Evolutionary conservation across 2,329 filamentous ascomycete species (phyloP).

Genomic region (Penicillium fuscoglaucum): DNA sequence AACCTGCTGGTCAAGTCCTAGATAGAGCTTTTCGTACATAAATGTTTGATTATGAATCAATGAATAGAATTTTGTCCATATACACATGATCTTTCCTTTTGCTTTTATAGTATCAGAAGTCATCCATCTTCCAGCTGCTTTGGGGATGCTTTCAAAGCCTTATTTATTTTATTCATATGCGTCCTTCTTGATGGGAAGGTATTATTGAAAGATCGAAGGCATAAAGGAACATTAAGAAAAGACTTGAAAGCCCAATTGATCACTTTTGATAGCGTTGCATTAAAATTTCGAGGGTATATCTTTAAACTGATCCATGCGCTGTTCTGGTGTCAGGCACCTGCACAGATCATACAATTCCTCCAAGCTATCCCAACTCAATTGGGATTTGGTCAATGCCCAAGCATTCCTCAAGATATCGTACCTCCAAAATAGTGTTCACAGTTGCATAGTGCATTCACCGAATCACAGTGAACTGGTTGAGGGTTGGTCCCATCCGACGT

Average conservation of each 20-base stretch:
- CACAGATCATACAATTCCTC: neutral
- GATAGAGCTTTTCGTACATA: constrained; percentile 24
- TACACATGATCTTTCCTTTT: constrained; percentile 13
- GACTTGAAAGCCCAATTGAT: neutral
- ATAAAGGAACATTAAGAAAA: neutral
- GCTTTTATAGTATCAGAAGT: neutral
- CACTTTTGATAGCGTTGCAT: constrained; percentile 1
- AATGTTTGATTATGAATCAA: constrained; percentile 24
- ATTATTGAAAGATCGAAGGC: neutral
- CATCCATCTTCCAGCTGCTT: neutral
- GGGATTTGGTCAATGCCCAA: neutral
- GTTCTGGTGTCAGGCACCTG: constrained; percentile 1
- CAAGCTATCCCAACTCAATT: neutral
- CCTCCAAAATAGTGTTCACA: neutral
- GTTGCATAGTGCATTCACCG: neutral
- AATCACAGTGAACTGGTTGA: neutral
- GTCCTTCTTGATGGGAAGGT: neutral
- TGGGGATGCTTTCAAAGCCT: neutral
- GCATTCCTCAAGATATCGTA: neutral
- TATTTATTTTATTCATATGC: neutral
- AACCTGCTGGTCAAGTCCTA: constrained; percentile 74
- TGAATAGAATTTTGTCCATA: constrained; percentile 27
- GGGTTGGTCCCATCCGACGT: neutral
- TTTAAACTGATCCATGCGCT: constrained; percentile 4
- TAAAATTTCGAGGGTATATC: constrained; percentile 21